These are phyloP conservation scores for Yamadazyma triangularis DNA, from an alignment of 1,139 yeast species.

Conservation along the genomic window DNA sequence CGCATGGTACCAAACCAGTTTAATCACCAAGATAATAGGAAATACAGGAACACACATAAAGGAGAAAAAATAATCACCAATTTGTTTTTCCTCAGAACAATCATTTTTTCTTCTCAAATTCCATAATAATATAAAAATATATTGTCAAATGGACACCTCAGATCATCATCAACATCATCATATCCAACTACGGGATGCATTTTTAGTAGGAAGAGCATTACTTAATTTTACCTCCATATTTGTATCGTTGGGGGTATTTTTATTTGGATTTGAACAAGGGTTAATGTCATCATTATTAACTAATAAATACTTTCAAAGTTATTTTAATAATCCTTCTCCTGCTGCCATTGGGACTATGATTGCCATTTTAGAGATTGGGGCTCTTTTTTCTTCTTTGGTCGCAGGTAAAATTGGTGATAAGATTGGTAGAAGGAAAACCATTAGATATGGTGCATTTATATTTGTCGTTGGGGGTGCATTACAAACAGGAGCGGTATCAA, in stretches of 20 bases:
- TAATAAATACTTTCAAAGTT: constrained; percentile 66
- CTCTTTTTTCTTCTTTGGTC: constrained; percentile 67
- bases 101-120: no score
- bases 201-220: constrained; percentile 50
- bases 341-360: constrained; percentile 49
- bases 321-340: constrained; percentile 63
- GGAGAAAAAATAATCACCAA: no score
- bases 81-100: no score
- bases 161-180: constrained; percentile 20
- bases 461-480: constrained; percentile 78
- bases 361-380: constrained; percentile 65
- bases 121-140: no score
- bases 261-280: constrained; percentile 64
- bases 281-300: constrained; percentile 59
- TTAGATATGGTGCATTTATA: constrained; percentile 74
- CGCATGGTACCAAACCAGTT: no score
- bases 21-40: no score
- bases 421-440: constrained; percentile 77
- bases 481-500: constrained; percentile 53
- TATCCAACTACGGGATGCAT: constrained; percentile 34
- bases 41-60: no score
- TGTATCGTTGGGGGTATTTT: constrained; percentile 54
- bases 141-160: constrained; percentile 2
- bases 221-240: constrained; percentile 55
- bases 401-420: constrained; percentile 78